Evolutionary conservation across 2,329 filamentous ascomycete genomes (phyloP).

Genomic region (Curvularia verruculosa): DNA sequence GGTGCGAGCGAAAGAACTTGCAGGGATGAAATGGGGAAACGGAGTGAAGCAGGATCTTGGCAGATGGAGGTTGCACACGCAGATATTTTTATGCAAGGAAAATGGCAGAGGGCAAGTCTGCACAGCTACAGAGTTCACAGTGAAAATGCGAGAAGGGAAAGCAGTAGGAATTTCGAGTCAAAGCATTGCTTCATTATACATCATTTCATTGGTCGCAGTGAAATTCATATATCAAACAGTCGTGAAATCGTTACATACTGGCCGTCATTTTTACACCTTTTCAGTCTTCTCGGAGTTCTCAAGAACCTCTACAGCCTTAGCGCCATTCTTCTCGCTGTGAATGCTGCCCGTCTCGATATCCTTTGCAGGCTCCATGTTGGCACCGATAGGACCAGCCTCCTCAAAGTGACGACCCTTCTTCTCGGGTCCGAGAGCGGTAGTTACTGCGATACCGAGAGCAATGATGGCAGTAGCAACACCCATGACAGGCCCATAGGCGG

Average conservation of each 20-base stretch:
- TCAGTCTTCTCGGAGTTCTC: conserved; percentile 17
- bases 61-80: background rate
- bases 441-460: conserved; percentile 69
- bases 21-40: background rate
- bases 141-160: background rate
- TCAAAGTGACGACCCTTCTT: conserved; percentile 75
- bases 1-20: background rate
- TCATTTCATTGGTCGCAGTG: background rate
- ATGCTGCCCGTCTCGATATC: conserved; percentile 42
- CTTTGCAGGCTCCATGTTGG: conserved; percentile 32
- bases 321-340: conserved; percentile 38
- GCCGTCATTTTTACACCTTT: conserved; percentile 6
- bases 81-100: background rate
- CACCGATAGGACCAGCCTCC: conserved; percentile 60
- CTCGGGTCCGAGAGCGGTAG: conserved; percentile 74
- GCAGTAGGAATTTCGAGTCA: background rate
- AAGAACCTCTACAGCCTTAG: conserved; percentile 26
- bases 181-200: background rate
- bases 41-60: background rate
- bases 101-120: background rate
- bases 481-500: conserved; percentile 78
- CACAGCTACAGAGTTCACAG: background rate
- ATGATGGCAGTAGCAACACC: conserved; percentile 79
- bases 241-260: background rate
- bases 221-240: background rate